Evolutionary conservation across 495 filamentous ascomycete genomes (phyloP), one percentile per base, ranked within the genome.

Genomic region (Lepraria neglecta): DNA sequence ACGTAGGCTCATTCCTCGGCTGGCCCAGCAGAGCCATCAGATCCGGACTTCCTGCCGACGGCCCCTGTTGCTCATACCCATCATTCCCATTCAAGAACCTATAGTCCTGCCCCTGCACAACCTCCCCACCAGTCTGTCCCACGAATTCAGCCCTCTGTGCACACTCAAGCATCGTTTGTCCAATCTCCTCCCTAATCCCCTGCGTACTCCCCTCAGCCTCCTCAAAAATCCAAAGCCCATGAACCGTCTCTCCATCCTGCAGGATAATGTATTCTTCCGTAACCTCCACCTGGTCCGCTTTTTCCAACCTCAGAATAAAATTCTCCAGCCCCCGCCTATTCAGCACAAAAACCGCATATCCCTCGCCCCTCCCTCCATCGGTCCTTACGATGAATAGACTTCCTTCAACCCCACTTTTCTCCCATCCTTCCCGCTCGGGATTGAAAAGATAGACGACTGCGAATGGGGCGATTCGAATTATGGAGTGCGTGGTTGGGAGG

Each of bases 361-460:
- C 74, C 28, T 82, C 79, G 44, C 76, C 74, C 45, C 76, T 78
- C 11, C 74, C 61, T 3, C 63, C 54, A 77, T 70, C 58, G 84
- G 81, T 58, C 85, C 77, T 76, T 86, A 91, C 19, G 43, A 95
- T 80, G 74, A 95, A 96, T 47, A 95, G 76, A 3, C 86, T 86
- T 50, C 91, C 91, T 72, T 95, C 90, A 17, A 89, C 76, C 43
- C 81, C 84, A 46, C 76, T 77, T 71, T 90, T 92, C 66, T 92
- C 86, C 91, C 91, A 96, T 59, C 77, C 72, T 54, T 79, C 70
- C 4, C 80, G 72, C 4, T 76, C 72, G 24, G 82, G 78, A 44
- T 75, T 78, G 74, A 92, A 92, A 66, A 77, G 76, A 76, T 95
- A 96, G 57, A 95, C 79, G 10, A 90, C 86, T 48, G 84, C 84